phyloP scores from a whole-genome alignment of 2,329 filamentous ascomycete species.

The Apiospora malaysiana region DNA sequence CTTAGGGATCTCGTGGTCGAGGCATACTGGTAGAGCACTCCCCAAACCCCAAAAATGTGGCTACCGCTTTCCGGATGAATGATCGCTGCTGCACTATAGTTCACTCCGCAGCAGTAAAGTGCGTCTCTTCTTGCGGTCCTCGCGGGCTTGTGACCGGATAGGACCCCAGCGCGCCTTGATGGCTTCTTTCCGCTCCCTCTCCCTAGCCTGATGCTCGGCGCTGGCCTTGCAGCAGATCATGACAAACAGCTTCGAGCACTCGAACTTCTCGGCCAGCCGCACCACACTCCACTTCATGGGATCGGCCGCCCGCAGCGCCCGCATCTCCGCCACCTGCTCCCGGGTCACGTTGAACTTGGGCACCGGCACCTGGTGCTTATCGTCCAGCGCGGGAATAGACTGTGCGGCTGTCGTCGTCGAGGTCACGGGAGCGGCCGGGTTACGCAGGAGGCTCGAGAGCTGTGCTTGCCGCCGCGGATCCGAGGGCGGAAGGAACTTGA shows the following conservation, averaged over 20 bases:
- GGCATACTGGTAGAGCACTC: not conserved
- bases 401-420: conserved; percentile 26
- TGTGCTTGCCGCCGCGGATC: conserved; percentile 60
- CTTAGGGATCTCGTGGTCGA: not conserved
- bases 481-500: conserved; percentile 66
- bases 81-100: conserved; percentile 43
- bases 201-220: conserved; percentile 52
- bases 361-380: conserved; percentile 24
- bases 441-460: conserved; percentile 50
- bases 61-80: not conserved
- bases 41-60: not conserved
- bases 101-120: conserved; percentile 58
- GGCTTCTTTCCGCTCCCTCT: conserved; percentile 52
- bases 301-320: conserved; percentile 57
- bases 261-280: conserved; percentile 59
- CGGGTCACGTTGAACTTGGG: conserved; percentile 57
- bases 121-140: conserved; percentile 60
- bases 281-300: conserved; percentile 61
- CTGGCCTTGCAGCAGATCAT: conserved; percentile 61
- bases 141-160: conserved; percentile 57
- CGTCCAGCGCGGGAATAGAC: conserved; percentile 40
- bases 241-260: conserved; percentile 62
- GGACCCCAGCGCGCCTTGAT: conserved; percentile 64
- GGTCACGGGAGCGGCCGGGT: conserved; percentile 31
- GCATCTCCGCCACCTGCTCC: conserved; percentile 65